These are phyloP conservation scores for Acacia acuminata DNA, from an alignment of 306 rosid genomes.

Conservation along the genomic window DNA sequence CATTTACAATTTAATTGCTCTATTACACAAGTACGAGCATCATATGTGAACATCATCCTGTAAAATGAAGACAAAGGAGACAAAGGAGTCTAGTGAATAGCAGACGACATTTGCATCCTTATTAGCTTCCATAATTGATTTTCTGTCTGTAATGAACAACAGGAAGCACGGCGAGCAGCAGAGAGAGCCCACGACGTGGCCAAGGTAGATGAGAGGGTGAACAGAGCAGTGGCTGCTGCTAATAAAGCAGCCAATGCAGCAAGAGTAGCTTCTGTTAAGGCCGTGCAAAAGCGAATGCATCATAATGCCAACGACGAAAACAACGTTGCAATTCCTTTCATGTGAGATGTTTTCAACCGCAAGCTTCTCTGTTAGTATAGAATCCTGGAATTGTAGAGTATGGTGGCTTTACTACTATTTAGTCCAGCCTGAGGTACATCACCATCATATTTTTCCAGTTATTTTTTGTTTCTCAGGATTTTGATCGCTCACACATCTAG, in stretches of 20 bases:
- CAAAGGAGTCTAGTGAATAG: neutral
- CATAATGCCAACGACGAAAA: constrained; percentile 28
- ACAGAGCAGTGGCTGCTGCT: constrained; percentile 60
- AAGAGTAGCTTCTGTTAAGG: constrained; percentile 71
- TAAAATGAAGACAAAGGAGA: too few species aligned
- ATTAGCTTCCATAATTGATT: neutral
- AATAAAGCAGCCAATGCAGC: constrained; percentile 78
- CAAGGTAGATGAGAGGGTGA: constrained; percentile 77
- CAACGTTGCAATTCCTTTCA: constrained; percentile 49
- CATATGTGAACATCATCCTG: neutral
- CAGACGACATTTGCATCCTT: neutral
- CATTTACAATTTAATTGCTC: neutral
- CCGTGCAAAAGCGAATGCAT: constrained; percentile 68
- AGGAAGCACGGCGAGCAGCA: constrained; percentile 71
- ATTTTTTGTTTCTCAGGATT: constrained; percentile 21
- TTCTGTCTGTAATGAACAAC: constrained; percentile 16
- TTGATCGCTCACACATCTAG: constrained; percentile 21
- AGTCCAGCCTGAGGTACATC: constrained; percentile 35
- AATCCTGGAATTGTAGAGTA: constrained; percentile 31
- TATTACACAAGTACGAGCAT: neutral
- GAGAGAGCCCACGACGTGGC: constrained; percentile 66
- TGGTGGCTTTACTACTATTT: constrained; percentile 33
- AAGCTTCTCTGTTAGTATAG: constrained; percentile 23
- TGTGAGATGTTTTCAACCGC: constrained; percentile 36
- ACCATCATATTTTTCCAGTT: constrained; percentile 29